Conservation (phyloP, 768 basidiomycete genomes). For the Peribolospora baueri region DNA sequence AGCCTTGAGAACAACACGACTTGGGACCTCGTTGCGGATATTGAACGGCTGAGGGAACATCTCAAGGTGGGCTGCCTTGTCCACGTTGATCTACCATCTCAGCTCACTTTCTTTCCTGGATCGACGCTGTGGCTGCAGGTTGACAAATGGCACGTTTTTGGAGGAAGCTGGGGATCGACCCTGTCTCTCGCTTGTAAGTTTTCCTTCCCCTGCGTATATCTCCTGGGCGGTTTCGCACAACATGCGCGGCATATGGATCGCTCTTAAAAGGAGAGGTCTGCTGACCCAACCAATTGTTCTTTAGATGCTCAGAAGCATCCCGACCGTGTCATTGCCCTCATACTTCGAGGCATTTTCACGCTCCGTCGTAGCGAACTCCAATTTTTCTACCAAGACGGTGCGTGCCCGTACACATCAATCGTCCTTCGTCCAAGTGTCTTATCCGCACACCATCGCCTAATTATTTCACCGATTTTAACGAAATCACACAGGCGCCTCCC, state of each 20-base stretch:
- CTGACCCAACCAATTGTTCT: conserved; percentile 10
- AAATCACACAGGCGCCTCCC: neutral
- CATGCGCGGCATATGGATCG: neutral
- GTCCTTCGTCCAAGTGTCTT: conserved; percentile 10
- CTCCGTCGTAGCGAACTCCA: conserved; percentile 48
- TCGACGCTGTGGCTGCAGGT: conserved; percentile 31
- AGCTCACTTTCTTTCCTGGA: too few relatives aligned
- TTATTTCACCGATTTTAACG: too few relatives aligned
- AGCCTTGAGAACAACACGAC: conserved; percentile 70
- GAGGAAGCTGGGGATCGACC: conserved; percentile 61
- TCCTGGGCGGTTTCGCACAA: neutral
- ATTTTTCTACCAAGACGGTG: conserved; percentile 79
- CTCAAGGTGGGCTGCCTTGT: neutral
- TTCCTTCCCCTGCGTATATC: neutral
- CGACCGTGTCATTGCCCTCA: conserved; percentile 48
- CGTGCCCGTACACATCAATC: conserved; percentile 20
- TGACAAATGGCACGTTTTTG: conserved; percentile 82
- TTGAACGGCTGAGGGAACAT: conserved; percentile 36
- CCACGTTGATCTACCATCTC: too few relatives aligned
- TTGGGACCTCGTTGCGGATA: conserved; percentile 75
- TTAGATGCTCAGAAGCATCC: conserved; percentile 56
- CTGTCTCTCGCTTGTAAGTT: neutral
- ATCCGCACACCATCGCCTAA: neutral
- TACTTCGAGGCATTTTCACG: conserved; percentile 67
- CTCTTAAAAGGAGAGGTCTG: neutral